Base-by-base conservation (phyloP, 1,284 basidiomycete genomes). In the Singerocomus inundabilis region DNA sequence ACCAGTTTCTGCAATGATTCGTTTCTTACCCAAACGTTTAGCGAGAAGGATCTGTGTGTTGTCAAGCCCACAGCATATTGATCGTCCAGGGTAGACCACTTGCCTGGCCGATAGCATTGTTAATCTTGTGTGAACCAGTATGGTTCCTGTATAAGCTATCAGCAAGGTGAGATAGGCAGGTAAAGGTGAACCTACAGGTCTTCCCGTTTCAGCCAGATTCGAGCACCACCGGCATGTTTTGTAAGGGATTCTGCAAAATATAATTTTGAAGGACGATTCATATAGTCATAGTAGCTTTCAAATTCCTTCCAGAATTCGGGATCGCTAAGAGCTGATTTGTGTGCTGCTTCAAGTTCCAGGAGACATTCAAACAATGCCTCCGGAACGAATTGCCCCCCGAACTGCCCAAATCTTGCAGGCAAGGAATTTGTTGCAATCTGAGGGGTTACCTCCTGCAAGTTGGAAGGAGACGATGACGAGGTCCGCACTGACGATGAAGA, bases 1-100 rank as follows among this genome's bases (percentile, higher is more conserved):
- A 54, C 96, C 96, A 1, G 97, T 99, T 77, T 99, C 97, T 43
- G 96, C 95, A 58, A 99, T 98, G 67, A 99, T 98, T 45, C 95
- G 83, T 42, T 80, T 97, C 77, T 99, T 99, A 28, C 97, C 96
- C 56, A 99, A 74, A 39, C 96, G 81, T 51, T 83, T 82, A 5
- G 97, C 97, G 30, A 99, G 83, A 15, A 99, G 78, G 56, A 98
- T 93, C 85, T 93, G 38, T 55, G 53, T 25, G 18, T 18, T 11
- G 33, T 32, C 12, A 46, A 25, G 40, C 11, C 34, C 10, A 26
- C 26, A 30, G 8, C 15, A 32, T 25, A 16, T 35, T 13, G 6
- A 39, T n/a, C 12, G 4, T 37, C 24, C 5, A 29, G 26, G 13
- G 21, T 6, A 13, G 10, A 18, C 38, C 16, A 60, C 71, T 55